phyloP scores from a whole-genome alignment of 2,329 filamentous ascomycete species.

The Byssoonygena ceratinophila region DNA sequence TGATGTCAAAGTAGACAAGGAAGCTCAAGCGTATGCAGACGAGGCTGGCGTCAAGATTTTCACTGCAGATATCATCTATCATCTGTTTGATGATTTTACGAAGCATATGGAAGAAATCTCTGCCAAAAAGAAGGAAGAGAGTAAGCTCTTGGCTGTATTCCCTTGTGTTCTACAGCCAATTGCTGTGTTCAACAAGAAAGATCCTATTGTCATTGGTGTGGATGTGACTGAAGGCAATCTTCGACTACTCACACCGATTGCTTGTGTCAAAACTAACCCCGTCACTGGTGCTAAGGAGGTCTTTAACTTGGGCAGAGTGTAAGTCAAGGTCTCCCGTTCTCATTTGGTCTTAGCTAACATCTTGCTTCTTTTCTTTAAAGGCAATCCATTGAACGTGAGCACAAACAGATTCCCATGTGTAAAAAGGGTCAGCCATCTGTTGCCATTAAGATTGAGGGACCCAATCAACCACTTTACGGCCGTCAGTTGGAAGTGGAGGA shows the following conservation, averaged over 20 bases:
- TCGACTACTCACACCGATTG: constrained; percentile 77
- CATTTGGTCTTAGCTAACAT: constrained; percentile 20
- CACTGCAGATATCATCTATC: constrained; percentile 97
- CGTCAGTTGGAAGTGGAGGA: constrained; percentile 91
- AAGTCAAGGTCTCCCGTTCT: constrained; percentile 38
- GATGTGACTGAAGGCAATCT: constrained; percentile 89
- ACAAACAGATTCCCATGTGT: constrained; percentile 84
- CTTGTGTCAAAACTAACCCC: constrained; percentile 71
- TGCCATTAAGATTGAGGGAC: constrained; percentile 91
- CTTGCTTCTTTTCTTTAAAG: constrained; percentile 43
- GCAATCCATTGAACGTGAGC: constrained; percentile 92
- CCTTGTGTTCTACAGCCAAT: constrained; percentile 84
- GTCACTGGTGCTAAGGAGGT: constrained; percentile 74
- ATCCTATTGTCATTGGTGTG: constrained; percentile 87
- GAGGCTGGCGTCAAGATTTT: constrained; percentile 96
- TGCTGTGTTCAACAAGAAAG: constrained; percentile 96
- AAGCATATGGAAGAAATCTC: constrained; percentile 81
- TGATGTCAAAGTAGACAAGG: constrained; percentile 98
- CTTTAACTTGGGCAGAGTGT: constrained; percentile 82
- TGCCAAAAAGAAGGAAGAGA: constrained; percentile 91
- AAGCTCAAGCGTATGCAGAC: constrained; percentile 80
- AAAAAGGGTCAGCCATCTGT: constrained; percentile 97
- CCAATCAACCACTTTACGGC: constrained; percentile 86
- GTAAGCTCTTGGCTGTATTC: constrained; percentile 91
- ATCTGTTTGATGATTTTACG: constrained; percentile 92